These are phyloP conservation scores for Pyricularia sp. DNA, from an alignment of 2,329 filamentous ascomycete species.

Conservation along the genomic window DNA sequence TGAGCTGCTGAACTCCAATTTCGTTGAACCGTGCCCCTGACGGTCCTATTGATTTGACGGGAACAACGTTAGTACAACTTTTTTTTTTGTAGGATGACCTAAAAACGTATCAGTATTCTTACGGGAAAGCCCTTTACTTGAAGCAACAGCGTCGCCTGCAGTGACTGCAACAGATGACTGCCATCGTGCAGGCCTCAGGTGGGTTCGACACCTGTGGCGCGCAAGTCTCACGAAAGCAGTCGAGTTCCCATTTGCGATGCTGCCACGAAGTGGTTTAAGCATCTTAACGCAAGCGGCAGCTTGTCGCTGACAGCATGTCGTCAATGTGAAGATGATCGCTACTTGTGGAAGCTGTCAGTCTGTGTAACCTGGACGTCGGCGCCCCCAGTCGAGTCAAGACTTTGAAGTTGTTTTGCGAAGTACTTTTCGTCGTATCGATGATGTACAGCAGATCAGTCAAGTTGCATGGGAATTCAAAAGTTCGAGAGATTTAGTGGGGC, in stretches of 20 bases:
- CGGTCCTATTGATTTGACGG: conserved; percentile 23
- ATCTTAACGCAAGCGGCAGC: conserved; percentile 21
- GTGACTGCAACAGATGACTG: conserved; percentile 26
- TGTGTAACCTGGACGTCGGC: neutral
- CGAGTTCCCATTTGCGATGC: conserved; percentile 6
- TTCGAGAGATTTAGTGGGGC: conserved; percentile 1
- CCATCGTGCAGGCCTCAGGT: conserved; percentile 28
- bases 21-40: conserved; percentile 72
- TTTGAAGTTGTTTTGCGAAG: neutral
- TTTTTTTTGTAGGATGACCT: conserved; percentile 5
- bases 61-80: conserved; percentile 7
- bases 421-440: neutral
- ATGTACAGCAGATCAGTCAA: neutral
- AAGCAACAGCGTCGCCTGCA: conserved; percentile 9
- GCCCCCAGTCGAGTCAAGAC: neutral
- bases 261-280: conserved; percentile 27
- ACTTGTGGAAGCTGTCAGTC: neutral
- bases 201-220: conserved; percentile 20
- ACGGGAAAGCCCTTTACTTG: conserved; percentile 32
- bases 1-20: conserved; percentile 90
- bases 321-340: neutral
- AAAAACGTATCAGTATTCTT: neutral
- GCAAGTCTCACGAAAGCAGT: conserved; percentile 37
- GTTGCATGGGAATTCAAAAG: neutral
- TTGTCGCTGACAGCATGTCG: conserved; percentile 14